Conservation (phyloP, 345 rosid species). For the Brassica carinata region DNA sequence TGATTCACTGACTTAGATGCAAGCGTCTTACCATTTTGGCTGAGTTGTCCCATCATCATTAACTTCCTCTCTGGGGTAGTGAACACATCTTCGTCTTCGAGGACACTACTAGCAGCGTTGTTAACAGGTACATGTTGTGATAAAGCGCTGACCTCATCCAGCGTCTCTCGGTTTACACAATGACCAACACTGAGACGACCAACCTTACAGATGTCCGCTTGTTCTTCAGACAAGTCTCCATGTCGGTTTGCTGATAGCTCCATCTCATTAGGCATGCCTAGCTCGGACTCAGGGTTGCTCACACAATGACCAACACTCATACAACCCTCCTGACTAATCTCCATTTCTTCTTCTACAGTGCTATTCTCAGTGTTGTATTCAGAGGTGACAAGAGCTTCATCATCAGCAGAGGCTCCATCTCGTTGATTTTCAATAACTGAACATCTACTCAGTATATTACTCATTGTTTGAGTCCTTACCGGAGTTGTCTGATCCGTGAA, state of each 20-base stretch:
- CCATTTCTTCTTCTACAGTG: neutral
- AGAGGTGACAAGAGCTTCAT: slow-evolving; percentile 2
- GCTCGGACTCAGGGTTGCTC: slow-evolving; percentile 2
- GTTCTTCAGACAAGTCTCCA: slow-evolving; percentile 13
- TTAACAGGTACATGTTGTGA: too few relatives aligned
- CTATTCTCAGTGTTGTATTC: neutral
- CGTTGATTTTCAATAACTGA: neutral
- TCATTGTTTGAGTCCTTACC: neutral
- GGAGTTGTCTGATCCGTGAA: slow-evolving; percentile 41
- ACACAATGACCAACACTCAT: neutral
- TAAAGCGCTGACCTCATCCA: neutral
- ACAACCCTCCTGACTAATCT: neutral
- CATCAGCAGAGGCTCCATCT: slow-evolving; percentile 11
- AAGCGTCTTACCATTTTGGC: neutral
- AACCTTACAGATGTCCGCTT: neutral
- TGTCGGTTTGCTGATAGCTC: neutral
- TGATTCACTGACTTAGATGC: neutral
- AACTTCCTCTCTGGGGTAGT: slow-evolving; percentile 23
- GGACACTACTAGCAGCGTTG: neutral
- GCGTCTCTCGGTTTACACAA: slow-evolving; percentile 5
- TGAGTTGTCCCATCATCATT: slow-evolving; percentile 10
- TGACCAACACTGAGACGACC: neutral
- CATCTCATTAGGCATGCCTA: neutral
- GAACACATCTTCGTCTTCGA: neutral
- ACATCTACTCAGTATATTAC: neutral